A percentile compares a stretch with the other conserved stretches of the same genome.
phyloP scores from a whole-genome alignment of 2,329 filamentous ascomycete species.

The Alternaria tenuissima region DNA sequence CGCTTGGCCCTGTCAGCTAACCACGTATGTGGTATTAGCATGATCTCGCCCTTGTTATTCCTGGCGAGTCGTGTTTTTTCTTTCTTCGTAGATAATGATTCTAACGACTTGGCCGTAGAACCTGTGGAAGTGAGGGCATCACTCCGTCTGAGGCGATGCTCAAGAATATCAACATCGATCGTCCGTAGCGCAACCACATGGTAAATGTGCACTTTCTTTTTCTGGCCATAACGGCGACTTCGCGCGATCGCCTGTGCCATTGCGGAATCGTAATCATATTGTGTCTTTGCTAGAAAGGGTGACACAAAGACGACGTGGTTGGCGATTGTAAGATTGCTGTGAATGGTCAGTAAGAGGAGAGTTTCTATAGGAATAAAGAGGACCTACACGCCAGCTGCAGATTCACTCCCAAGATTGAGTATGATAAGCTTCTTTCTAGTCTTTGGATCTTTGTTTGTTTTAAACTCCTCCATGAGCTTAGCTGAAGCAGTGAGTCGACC shows the following conservation, averaged over 20 bases:
- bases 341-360: background rate
- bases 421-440: constrained; percentile 61
- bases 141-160: constrained; percentile 52
- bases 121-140: constrained; percentile 24
- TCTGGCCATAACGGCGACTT: constrained; percentile 65
- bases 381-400: constrained; percentile 67
- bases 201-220: constrained; percentile 66
- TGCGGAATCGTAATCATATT: constrained; percentile 63
- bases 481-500: constrained; percentile 17
- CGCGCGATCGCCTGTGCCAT: constrained; percentile 72
- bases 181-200: constrained; percentile 84
- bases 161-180: constrained; percentile 58
- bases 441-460: constrained; percentile 30
- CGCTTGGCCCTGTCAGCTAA: constrained; percentile 22
- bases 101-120: constrained; percentile 2
- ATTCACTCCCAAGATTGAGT: constrained; percentile 64
- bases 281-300: constrained; percentile 60
- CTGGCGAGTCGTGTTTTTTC: constrained; percentile 33
- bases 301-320: constrained; percentile 72
- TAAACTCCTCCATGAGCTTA: constrained; percentile 41
- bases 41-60: constrained; percentile 22
- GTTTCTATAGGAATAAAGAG: background rate
- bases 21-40: constrained; percentile 41
- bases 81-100: constrained; percentile 13
- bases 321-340: constrained; percentile 67